phyloP scores from a whole-genome alignment of 805 yeast genomes.

The Schizosaccharomyces japonicus region DNA sequence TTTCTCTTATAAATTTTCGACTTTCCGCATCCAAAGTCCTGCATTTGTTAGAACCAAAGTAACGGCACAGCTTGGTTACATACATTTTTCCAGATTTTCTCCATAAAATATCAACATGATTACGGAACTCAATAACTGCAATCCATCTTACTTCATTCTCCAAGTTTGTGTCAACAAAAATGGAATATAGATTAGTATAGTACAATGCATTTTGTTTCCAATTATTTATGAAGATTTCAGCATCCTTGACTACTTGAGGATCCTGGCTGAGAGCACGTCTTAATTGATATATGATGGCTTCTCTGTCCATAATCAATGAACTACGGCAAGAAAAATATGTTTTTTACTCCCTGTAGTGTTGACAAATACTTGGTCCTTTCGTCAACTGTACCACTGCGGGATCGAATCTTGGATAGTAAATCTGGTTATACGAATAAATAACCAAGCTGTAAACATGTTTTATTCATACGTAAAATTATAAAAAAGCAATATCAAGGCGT shows the following conservation, averaged over 20 bases:
- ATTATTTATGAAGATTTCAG: slow-evolving; percentile 41
- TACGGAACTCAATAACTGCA: slow-evolving; percentile 67
- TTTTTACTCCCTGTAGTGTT: too few relatives aligned
- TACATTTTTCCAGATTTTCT: slow-evolving; percentile 35
- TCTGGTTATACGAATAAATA: too few relatives aligned
- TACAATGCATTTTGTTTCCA: slow-evolving; percentile 50
- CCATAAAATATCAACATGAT: slow-evolving; percentile 73
- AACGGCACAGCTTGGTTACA: slow-evolving; percentile 10
- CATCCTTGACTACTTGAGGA: slow-evolving; percentile 19
- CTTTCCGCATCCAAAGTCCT: not conserved
- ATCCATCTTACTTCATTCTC: slow-evolving; percentile 61
- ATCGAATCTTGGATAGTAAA: too few relatives aligned
- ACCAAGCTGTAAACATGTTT: too few relatives aligned
- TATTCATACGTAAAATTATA: too few relatives aligned
- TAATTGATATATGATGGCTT: not conserved
- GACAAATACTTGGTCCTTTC: too few relatives aligned
- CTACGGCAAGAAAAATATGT: too few relatives aligned
- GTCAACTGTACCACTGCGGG: too few relatives aligned
- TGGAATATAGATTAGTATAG: slow-evolving; percentile 23
- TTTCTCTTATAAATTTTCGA: not conserved
- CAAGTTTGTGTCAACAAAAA: slow-evolving; percentile 34
- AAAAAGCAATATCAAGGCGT: too few relatives aligned
- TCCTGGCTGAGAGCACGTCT: not conserved
- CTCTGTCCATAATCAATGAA: not conserved
- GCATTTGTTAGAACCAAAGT: not conserved